Percentiles rank a stretch among this genome's conserved stretches.
Evolutionary conservation across 148 eudicot genomes (phyloP).

Genomic region (Cornus suecica): DNA sequence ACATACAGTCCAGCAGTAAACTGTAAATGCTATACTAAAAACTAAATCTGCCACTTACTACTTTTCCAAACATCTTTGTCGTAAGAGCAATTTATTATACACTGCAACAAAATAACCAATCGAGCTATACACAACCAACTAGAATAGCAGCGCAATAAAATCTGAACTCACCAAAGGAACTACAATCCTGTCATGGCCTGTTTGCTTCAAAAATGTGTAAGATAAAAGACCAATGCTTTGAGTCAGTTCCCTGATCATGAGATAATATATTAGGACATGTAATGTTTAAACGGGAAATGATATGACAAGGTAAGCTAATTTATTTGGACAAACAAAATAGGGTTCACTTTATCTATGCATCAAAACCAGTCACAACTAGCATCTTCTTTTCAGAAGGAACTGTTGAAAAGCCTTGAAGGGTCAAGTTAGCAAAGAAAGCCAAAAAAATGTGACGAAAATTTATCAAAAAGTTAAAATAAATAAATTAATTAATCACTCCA

Average conservation of each 20-base stretch:
- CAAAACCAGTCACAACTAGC: background rate
- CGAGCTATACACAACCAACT: background rate
- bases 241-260: constrained; percentile 58
- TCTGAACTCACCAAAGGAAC: constrained; percentile 83
- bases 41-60: background rate
- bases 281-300: constrained; percentile 5
- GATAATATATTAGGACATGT: constrained; percentile 12
- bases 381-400: background rate
- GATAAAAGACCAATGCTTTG: constrained; percentile 93
- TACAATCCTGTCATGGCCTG: constrained; percentile 78
- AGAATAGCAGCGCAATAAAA: background rate
- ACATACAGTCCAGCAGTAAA: background rate
- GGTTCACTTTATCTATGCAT: background rate
- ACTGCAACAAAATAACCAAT: background rate
- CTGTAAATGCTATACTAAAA: background rate
- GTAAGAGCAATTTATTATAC: background rate
- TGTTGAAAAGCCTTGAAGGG: background rate
- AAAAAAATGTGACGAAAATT: no score
- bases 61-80: background rate
- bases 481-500: no score
- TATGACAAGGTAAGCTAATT: background rate
- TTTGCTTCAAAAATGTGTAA: constrained; percentile 70
- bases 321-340: background rate
- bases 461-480: no score
- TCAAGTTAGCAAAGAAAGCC: background rate